Evolutionary conservation across 164 flowering plant species (phyloP).

Genomic region (Saururus chinensis): DNA sequence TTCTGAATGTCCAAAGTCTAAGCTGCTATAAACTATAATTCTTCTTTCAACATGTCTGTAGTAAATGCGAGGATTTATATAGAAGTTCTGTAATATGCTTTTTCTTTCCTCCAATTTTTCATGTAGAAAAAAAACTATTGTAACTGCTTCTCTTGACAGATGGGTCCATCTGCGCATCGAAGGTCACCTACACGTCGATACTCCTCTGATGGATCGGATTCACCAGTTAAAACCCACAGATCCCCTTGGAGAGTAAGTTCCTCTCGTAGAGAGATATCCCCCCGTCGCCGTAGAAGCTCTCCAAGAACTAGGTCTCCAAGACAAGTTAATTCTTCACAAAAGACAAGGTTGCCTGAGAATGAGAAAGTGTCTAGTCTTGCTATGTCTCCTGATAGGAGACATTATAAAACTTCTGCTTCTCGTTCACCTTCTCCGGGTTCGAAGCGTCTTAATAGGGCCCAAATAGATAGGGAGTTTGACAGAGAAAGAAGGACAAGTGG

Average conservation of each 20-base stretch:
- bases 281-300: constrained; percentile 30
- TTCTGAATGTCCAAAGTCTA: too few species aligned
- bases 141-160: constrained; percentile 1
- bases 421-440: constrained; percentile 55
- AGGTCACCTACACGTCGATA: constrained; percentile 14
- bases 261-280: constrained; percentile 37
- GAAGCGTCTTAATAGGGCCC: constrained; percentile 36
- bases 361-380: constrained; percentile 18
- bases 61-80: too few species aligned
- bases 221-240: constrained; percentile 28
- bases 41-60: too few species aligned
- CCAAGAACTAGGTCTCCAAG: constrained; percentile 28
- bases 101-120: neutral
- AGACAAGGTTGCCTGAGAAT: constrained; percentile 11
- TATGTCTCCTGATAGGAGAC: constrained; percentile 17
- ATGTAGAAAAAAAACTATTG: neutral
- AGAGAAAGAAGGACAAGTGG: constrained; percentile 18
- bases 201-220: constrained; percentile 20
- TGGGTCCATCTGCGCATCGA: constrained; percentile 14
- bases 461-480: constrained; percentile 25
- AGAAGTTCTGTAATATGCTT: neutral
- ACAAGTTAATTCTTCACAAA: constrained; percentile 14
- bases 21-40: too few species aligned
- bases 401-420: constrained; percentile 14
- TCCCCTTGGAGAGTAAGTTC: constrained; percentile 32